Percentiles rank a stretch among this genome's conserved stretches.
Conservation (phyloP, 176 grass and related monocot species). For the Carex cristatella region DNA sequence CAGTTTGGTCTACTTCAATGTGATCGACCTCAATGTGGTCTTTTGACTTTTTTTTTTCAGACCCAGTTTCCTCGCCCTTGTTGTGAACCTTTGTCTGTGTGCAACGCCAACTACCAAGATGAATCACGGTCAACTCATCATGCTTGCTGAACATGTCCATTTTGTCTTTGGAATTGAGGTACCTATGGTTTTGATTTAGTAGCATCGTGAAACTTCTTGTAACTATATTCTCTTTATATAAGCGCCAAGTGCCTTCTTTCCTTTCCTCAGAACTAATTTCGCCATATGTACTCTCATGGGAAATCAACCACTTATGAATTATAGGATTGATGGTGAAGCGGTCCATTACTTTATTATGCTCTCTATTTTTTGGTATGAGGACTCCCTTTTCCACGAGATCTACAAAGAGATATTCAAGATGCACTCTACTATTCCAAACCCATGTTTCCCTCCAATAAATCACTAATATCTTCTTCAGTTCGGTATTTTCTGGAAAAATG, state of each 20-base stretch:
- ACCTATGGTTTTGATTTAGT: too few species aligned
- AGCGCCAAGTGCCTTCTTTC: too few species aligned
- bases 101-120: neutral
- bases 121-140: too few species aligned
- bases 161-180: too few species aligned
- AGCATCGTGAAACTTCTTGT: too few species aligned
- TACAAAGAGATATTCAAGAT: neutral
- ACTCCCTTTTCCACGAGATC: neutral
- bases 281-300: fast-evolving
- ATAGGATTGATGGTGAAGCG: too few species aligned
- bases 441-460: neutral
- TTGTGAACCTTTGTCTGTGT: neutral
- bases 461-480: neutral
- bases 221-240: too few species aligned
- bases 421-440: neutral
- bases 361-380: neutral
- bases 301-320: too few species aligned
- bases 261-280: too few species aligned
- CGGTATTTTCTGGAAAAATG: neutral
- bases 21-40: neutral
- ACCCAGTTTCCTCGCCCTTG: neutral
- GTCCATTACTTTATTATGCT: neutral
- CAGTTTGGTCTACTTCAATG: neutral
- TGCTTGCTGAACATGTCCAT: too few species aligned
- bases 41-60: neutral